Evolutionary conservation across 306 rosid species (phyloP).

Genomic region (Gastrolobium bilobum): DNA sequence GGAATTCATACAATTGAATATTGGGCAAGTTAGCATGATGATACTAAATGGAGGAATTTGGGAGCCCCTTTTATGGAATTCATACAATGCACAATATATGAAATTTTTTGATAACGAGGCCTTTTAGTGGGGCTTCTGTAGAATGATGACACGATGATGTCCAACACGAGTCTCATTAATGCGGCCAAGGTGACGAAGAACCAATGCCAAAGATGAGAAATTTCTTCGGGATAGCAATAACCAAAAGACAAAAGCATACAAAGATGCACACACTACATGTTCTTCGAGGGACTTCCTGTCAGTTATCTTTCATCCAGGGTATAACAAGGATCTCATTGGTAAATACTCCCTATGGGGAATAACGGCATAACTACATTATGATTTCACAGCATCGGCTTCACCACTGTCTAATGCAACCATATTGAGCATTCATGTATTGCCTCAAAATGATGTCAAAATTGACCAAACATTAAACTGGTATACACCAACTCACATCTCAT

Average conservation of each 20-base stretch:
- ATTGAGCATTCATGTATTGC: neutral
- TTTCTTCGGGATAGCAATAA: neutral
- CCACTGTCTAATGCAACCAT: neutral
- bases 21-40: no score
- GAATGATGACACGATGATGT: slow-evolving; percentile 79
- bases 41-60: no score
- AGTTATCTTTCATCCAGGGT: neutral
- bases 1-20: no score
- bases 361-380: slow-evolving; percentile 12
- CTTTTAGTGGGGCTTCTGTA: slow-evolving; percentile 70
- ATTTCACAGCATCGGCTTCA: neutral
- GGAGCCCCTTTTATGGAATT: no score
- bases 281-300: neutral
- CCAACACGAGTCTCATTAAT: slow-evolving; percentile 85
- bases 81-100: no score
- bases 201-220: slow-evolving; percentile 54
- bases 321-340: neutral
- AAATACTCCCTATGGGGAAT: neutral
- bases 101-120: neutral
- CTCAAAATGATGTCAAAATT: slow-evolving; percentile 6
- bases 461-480: neutral
- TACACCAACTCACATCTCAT: slow-evolving; percentile 14
- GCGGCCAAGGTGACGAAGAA: slow-evolving; percentile 96
- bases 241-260: neutral
- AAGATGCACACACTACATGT: neutral